Evolutionary conservation across 148 eudicot species (phyloP), one percentile per base, ranked within the genome.

Genomic region (Diospyros kaki): DNA sequence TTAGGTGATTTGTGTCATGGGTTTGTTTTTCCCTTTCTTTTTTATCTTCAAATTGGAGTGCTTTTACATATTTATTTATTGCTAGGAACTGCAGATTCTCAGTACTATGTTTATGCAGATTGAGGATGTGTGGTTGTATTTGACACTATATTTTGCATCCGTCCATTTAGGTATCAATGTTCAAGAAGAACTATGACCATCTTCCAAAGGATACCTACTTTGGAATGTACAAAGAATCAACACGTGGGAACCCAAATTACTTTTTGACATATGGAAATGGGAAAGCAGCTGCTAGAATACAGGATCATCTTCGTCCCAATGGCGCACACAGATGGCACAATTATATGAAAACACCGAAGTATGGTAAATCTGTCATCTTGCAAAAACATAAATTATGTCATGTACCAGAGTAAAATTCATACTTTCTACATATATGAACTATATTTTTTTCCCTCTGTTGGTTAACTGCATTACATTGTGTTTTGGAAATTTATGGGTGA

Each of bases 171-270:
- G 84, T 93, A 59, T 87, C 98, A 58, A 90, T 93, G 98, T 93
- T 93, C 82, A 93, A 93, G 86, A 91, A 85, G 86, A 93, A 93
- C 58, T 93, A 90, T 80, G 98, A 93, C 79, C 98, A 93, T 85
- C 86, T 91, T 43, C 89, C 96, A 12, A 90, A 86, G 76, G 98
- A 93, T 68, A 89, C 90, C 4, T 93, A 93, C 83, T 93, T 90
- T 84, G 93, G 92, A 72, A 87, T 86, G 89, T 91, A 93, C 84
- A 91, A 91, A 81, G 96, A 93, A 73, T 81, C 98, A 75, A 93
- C 96, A 9, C 96, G 96, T 65, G 96, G 84, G 43, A 93, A 93
- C 71, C 89, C 93, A 14, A 83, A 90, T 71, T 93, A 86, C 73
- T 93, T 93, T 61, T 80, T 93, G 69, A 88, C 96, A 76, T 93